Conservation (phyloP, 495 filamentous ascomycete genomes). For the Glonium stellatum region DNA sequence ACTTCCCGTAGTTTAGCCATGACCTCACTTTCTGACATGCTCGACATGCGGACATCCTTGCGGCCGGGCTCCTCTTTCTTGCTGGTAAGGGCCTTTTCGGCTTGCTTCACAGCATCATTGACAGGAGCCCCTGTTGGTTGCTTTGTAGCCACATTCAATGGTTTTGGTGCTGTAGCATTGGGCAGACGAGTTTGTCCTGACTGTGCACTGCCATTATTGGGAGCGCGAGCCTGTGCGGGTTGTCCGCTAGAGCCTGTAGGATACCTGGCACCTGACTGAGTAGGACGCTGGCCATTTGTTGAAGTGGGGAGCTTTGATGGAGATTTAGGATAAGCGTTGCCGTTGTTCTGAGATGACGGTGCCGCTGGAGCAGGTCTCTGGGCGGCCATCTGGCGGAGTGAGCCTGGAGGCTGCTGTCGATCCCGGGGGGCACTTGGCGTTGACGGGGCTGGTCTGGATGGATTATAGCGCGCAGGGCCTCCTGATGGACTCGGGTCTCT, state of each 20-base stretch:
- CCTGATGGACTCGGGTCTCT: conserved; percentile 35
- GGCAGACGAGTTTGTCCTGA: conserved; percentile 28
- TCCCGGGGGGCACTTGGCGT: conserved; percentile 46
- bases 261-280: conserved; percentile 24
- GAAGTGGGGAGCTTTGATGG: conserved; percentile 28
- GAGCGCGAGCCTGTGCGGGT: conserved; percentile 17
- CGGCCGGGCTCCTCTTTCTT: conserved; percentile 64
- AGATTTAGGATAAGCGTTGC: conserved; percentile 10
- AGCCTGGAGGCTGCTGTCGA: conserved; percentile 40
- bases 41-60: conserved; percentile 92
- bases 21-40: conserved; percentile 92
- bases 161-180: conserved; percentile 56
- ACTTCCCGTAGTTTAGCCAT: conserved; percentile 91
- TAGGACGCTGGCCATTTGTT: conserved; percentile 29
- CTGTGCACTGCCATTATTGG: conserved; percentile 18
- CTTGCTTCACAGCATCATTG: conserved; percentile 69
- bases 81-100: conserved; percentile 70
- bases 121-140: conserved; percentile 46
- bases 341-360: conserved; percentile 39
- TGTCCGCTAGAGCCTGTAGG: conserved; percentile 12
- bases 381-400: conserved; percentile 46
- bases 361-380: conserved; percentile 54
- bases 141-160: conserved; percentile 82
- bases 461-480: conserved; percentile 65
- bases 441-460: conserved; percentile 60